phyloP scores from a whole-genome alignment of 2,329 filamentous ascomycete species.

The Fulvia fulva region DNA sequence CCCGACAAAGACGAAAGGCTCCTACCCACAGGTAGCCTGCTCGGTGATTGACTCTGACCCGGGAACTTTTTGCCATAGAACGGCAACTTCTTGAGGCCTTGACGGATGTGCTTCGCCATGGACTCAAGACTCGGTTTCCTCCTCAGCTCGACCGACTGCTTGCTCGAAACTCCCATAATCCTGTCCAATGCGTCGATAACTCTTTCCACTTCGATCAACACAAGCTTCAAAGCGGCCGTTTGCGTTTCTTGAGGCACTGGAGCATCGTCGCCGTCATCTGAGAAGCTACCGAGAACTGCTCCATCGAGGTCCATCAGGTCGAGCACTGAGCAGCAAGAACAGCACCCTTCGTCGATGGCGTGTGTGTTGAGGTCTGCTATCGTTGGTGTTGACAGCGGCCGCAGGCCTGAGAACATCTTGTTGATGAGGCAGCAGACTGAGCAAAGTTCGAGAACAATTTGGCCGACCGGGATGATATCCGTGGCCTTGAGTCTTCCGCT shows the following conservation, averaged over 20 bases:
- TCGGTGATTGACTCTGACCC: neutral
- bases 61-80: neutral
- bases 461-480: neutral
- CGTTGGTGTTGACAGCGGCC: neutral
- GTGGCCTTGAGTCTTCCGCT: constrained; percentile 1
- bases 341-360: neutral
- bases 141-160: neutral
- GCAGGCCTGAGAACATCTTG: neutral
- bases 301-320: constrained; percentile 1
- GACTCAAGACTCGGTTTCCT: neutral
- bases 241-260: neutral
- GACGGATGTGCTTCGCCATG: neutral
- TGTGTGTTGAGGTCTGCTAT: neutral
- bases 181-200: neutral
- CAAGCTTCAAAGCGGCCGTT: neutral
- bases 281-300: constrained; percentile 1
- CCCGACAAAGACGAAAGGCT: neutral
- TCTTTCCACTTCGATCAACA: constrained; percentile 3
- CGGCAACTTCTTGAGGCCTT: neutral
- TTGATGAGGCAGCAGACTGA: neutral
- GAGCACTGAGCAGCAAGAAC: neutral
- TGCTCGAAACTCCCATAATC: neutral
- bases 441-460: neutral
- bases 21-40: neutral
- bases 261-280: constrained; percentile 5